Conservation (phyloP, 495 filamentous ascomycete species). For the Penicillium verhagenii region DNA sequence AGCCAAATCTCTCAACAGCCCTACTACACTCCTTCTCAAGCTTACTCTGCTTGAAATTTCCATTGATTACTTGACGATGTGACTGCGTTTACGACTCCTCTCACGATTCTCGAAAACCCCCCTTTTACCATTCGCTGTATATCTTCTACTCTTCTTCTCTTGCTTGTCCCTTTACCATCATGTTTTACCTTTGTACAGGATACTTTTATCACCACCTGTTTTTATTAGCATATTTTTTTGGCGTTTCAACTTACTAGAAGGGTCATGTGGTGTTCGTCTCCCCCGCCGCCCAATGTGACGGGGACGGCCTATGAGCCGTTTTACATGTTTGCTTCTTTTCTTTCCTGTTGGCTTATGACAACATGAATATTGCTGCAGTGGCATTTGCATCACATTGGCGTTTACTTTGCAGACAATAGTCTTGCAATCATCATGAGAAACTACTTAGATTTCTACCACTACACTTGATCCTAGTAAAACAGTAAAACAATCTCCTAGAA, state of each 20-base stretch:
- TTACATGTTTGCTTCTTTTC: constrained; percentile 5
- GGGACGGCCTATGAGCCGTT: constrained; percentile 27
- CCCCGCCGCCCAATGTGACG: constrained; percentile 1
- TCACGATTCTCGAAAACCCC: constrained; percentile 21
- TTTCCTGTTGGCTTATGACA: constrained; percentile 1
- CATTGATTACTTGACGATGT: constrained; percentile 20
- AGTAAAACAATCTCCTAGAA: no score
- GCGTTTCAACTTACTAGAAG: constrained; percentile 40
- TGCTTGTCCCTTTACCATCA: not conserved
- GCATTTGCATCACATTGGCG: constrained; percentile 33
- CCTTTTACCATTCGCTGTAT: constrained; percentile 30
- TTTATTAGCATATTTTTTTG: constrained; percentile 33
- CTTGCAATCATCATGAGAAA: constrained; percentile 18
- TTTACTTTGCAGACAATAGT: constrained; percentile 11
- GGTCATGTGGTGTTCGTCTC: constrained; percentile 13
- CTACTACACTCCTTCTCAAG: constrained; percentile 43
- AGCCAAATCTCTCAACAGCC: constrained; percentile 29
- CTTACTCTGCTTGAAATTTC: constrained; percentile 25
- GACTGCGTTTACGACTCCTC: constrained; percentile 25
- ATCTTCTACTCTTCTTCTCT: constrained; percentile 20
- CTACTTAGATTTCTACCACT: constrained; percentile 7
- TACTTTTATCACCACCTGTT: constrained; percentile 7
- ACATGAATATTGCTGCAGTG: constrained; percentile 13
- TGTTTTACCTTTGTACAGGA: constrained; percentile 14
- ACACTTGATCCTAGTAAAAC: not conserved